A percentile compares a stretch with the other conserved stretches of the same genome.
Conservation (phyloP, 495 filamentous ascomycete genomes). For the Lophiotrema nucula region DNA sequence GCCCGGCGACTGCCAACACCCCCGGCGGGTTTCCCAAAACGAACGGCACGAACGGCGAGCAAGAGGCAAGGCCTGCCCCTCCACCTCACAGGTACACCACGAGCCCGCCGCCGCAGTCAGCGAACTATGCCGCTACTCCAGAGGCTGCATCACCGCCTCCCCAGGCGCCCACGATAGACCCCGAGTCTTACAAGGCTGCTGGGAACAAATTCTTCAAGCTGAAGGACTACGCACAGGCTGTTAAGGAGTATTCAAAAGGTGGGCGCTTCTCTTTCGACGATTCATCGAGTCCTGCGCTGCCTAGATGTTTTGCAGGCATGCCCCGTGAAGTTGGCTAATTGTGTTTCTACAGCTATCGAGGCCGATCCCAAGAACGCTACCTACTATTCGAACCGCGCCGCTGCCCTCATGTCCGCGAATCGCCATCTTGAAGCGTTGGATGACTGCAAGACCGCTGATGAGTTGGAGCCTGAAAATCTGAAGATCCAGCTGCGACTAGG, state of each 20-base stretch:
- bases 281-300: too few relatives aligned
- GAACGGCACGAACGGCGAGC: constrained; percentile 54
- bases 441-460: constrained; percentile 75
- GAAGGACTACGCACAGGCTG: constrained; percentile 77
- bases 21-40: constrained; percentile 34
- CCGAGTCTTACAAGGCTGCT: constrained; percentile 83
- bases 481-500: constrained; percentile 88
- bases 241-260: constrained; percentile 95
- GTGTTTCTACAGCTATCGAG: constrained; percentile 65
- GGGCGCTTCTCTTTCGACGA: too few relatives aligned
- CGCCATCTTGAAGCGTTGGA: constrained; percentile 76
- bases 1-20: constrained; percentile 40
- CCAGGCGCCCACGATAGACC: constrained; percentile 60
- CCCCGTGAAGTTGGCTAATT: too few relatives aligned
- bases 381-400: constrained; percentile 92
- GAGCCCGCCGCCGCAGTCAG: constrained; percentile 50
- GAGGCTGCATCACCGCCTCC: constrained; percentile 36
- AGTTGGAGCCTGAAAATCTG: constrained; percentile 74
- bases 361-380: constrained; percentile 75
- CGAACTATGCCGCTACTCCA: constrained; percentile 39
- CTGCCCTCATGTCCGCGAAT: constrained; percentile 82
- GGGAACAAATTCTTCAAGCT: constrained; percentile 97
- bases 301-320: too few relatives aligned
- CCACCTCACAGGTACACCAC: constrained; percentile 72
- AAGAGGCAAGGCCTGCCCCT: constrained; percentile 63